Percentiles rank a stretch among this genome's conserved stretches.
Conservation (phyloP, 176 grass and related monocot genomes). For the Cenchrus purpureus region DNA sequence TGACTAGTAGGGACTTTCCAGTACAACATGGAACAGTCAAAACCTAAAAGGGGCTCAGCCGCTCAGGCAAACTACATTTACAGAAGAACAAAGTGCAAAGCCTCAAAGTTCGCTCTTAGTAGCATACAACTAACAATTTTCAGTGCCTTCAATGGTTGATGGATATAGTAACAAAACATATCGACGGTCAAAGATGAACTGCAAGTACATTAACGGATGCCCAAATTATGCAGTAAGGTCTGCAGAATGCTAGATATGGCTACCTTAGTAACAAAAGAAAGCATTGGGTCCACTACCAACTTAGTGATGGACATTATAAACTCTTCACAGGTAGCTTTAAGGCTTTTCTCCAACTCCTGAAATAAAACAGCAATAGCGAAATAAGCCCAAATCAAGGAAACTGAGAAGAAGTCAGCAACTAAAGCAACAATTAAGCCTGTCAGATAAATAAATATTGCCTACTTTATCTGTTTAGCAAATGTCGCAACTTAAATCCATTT, state of each 20-base stretch:
- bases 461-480: constrained; percentile 33
- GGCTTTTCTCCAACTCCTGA: constrained; percentile 94
- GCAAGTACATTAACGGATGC: background rate
- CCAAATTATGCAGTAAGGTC: background rate
- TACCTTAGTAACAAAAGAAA: constrained; percentile 99
- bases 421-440: constrained; percentile 24
- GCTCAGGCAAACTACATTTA: background rate
- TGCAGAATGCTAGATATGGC: background rate
- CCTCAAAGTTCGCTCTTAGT: background rate
- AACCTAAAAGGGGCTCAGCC: background rate
- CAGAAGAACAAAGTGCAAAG: background rate
- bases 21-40: background rate
- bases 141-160: background rate
- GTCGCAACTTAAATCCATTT: constrained; percentile 7
- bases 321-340: constrained; percentile 95
- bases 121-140: background rate
- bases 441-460: background rate
- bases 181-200: background rate
- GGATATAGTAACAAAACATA: background rate
- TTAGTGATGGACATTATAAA: constrained; percentile 99
- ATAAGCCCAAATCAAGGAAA: constrained; percentile 33
- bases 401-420: constrained; percentile 1
- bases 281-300: constrained; percentile 95
- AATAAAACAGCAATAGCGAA: constrained; percentile 41
- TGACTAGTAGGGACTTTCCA: background rate